phyloP scores from a whole-genome alignment of 108 stramenopile species.

The Skeletonema menzelii region DNA sequence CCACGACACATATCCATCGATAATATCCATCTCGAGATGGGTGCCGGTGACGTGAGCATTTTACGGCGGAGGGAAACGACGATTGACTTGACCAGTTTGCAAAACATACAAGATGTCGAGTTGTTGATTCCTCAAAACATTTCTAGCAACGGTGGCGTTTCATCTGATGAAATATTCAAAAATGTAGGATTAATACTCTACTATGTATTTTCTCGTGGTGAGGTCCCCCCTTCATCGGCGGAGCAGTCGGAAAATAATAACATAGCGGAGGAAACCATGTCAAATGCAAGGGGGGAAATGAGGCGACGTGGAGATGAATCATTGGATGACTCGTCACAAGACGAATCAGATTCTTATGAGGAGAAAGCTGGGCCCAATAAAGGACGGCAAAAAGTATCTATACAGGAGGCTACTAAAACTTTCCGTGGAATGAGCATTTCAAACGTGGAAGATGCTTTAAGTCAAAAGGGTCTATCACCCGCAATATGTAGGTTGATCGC shows the following conservation, averaged over 20 bases:
- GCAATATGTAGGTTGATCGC: background rate
- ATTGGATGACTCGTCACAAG: background rate
- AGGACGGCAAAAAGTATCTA: background rate
- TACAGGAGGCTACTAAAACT: background rate
- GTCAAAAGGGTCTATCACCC: background rate
- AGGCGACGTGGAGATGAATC: background rate
- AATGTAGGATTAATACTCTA: background rate
- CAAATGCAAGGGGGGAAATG: background rate
- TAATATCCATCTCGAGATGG: background rate
- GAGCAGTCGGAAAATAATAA: background rate
- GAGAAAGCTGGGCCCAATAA: background rate
- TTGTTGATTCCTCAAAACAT: background rate
- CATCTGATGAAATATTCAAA: background rate
- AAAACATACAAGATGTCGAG: background rate
- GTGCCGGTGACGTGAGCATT: background rate
- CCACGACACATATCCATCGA: background rate
- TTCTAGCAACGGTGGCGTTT: background rate
- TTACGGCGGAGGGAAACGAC: background rate
- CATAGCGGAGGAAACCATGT: background rate
- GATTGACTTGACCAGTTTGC: background rate
- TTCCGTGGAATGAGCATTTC: background rate
- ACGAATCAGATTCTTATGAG: background rate
- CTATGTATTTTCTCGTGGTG: background rate
- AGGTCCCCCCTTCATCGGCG: background rate
- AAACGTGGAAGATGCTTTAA: background rate